Evolutionary conservation across 768 basidiomycete genomes (phyloP).

Genomic region (Lentinula detonsa): DNA sequence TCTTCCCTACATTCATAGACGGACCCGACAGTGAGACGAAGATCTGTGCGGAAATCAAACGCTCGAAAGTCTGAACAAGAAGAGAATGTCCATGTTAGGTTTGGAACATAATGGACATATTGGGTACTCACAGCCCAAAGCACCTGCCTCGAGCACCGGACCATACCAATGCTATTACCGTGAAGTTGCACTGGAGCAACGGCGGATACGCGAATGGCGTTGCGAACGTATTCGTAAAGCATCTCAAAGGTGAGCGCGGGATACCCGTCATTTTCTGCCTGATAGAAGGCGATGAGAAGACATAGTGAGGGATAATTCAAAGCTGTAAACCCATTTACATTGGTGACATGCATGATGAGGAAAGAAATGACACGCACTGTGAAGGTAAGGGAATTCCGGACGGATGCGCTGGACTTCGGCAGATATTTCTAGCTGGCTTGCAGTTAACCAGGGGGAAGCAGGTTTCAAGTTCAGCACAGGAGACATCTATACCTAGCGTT

Average conservation of each 20-base stretch:
- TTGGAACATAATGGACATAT: background rate
- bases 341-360: background rate
- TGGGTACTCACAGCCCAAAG: conserved; percentile 54
- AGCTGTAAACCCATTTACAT: conserved; percentile 29
- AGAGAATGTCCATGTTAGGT: background rate
- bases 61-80: conserved; percentile 65
- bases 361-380: conserved; percentile 33
- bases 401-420: conserved; percentile 52
- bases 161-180: conserved; percentile 73
- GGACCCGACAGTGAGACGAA: conserved; percentile 48
- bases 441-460: conserved; percentile 47
- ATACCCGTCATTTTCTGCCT: conserved; percentile 71
- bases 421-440: conserved; percentile 34
- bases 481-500: conserved; percentile 28
- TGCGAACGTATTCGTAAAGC: conserved; percentile 73
- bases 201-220: conserved; percentile 65
- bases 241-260: conserved; percentile 87
- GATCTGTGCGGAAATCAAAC: conserved; percentile 48
- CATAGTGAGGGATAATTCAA: conserved; percentile 77
- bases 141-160: conserved; percentile 56
- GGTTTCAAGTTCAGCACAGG: conserved; percentile 41
- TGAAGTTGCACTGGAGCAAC: conserved; percentile 72
- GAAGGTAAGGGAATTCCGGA: conserved; percentile 42
- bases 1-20: conserved; percentile 46
- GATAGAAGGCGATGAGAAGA: conserved; percentile 80